Evolutionary conservation across 495 filamentous ascomycete genomes (phyloP).

Genomic region (Ascobolus immersus): DNA sequence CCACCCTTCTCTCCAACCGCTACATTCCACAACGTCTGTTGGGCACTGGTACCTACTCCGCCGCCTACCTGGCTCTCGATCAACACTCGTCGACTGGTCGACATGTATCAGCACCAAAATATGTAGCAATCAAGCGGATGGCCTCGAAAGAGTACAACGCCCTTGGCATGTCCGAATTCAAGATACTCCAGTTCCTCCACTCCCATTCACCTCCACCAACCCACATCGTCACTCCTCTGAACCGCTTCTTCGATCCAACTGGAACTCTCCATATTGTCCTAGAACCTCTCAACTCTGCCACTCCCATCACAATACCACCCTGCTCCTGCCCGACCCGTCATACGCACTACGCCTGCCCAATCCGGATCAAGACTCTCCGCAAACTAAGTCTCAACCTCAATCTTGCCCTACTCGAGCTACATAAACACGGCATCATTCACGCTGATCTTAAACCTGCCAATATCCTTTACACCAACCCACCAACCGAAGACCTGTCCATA

Average conservation of each 20-base stretch:
- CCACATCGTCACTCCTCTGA: constrained; percentile 9
- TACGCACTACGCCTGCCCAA: constrained; percentile 8
- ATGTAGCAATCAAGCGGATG: constrained; percentile 11
- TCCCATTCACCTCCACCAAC: constrained; percentile 3
- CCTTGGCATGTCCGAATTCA: constrained; percentile 12
- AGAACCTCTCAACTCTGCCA: constrained; percentile 9
- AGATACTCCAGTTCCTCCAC: constrained; percentile 10
- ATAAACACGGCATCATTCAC: constrained; percentile 12
- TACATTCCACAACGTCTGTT: too few relatives aligned
- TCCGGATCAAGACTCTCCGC: constrained; percentile 9
- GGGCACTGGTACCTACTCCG: too few relatives aligned
- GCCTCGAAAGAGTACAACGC: constrained; percentile 4
- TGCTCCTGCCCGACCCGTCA: constrained; percentile 7
- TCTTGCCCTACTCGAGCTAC: constrained; percentile 8
- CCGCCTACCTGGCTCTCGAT: too few relatives aligned
- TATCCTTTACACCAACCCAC: constrained; percentile 13
- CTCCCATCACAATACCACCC: constrained; percentile 7
- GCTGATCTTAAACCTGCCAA: constrained; percentile 15
- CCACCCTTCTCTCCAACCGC: too few relatives aligned
- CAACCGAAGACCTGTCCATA: too few relatives aligned
- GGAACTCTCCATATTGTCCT: constrained; percentile 10
- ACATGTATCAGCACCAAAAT: too few relatives aligned
- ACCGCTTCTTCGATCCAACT: constrained; percentile 8
- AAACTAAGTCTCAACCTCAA: constrained; percentile 13
- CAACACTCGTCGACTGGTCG: too few relatives aligned